These are phyloP conservation scores for Flaveria brownii DNA, from an alignment of 129 eudicot genomes.

Conservation along the genomic window DNA sequence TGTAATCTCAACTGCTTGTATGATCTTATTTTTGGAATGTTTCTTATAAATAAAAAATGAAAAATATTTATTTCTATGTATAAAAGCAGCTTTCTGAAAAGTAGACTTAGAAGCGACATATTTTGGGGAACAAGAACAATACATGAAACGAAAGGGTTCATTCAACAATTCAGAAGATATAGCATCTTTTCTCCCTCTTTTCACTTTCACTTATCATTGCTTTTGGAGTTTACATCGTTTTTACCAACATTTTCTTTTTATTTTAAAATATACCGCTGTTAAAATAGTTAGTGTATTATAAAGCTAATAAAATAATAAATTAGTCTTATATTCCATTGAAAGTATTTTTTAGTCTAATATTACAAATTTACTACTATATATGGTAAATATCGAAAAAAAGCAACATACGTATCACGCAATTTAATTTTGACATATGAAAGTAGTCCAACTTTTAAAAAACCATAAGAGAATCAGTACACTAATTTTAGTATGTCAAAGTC, in stretches of 20 bases:
- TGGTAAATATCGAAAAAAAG: too few relatives aligned
- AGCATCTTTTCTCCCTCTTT: constrained; percentile 35
- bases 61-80: constrained; percentile 10
- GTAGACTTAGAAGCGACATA: constrained; percentile 29
- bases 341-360: too few relatives aligned
- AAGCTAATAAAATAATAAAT: too few relatives aligned
- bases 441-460: too few relatives aligned
- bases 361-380: too few relatives aligned
- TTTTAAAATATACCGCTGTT: too few relatives aligned
- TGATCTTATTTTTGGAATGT: neutral
- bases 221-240: neutral
- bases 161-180: constrained; percentile 27
- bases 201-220: constrained; percentile 27
- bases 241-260: neutral
- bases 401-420: too few relatives aligned
- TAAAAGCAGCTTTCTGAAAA: constrained; percentile 32
- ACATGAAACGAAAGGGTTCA: constrained; percentile 37
- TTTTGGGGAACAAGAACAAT: constrained; percentile 32
- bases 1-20: neutral
- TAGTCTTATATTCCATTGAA: too few relatives aligned
- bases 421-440: too few relatives aligned
- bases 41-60: neutral
- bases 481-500: too few relatives aligned
- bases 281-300: too few relatives aligned
- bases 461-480: too few relatives aligned